phyloP scores from a whole-genome alignment of 371 early-diverging fungal genomes.

The Mucor lusitanicus region DNA sequence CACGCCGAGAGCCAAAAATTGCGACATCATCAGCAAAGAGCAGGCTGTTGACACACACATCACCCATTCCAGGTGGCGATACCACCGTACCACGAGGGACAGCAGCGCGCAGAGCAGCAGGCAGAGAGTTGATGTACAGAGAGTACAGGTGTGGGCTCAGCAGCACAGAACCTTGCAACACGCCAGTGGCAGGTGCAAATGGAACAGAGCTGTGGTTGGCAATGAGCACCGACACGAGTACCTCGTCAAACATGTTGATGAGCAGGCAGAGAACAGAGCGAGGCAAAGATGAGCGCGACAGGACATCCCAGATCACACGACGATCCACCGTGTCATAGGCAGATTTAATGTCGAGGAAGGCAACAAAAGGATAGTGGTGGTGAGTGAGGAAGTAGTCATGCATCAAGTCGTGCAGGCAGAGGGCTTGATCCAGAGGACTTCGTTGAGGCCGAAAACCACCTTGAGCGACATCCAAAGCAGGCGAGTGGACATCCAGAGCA shows the following conservation, averaged over 20 bases:
- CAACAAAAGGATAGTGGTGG: conserved; percentile 4
- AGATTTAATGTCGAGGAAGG: conserved; percentile 32
- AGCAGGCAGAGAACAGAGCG: conserved; percentile 4
- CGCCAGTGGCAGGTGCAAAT: conserved; percentile 20
- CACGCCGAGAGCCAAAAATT: too few species aligned
- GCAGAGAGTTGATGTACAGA: conserved; percentile 30
- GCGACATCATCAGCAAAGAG: too few species aligned
- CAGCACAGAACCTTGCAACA: conserved; percentile 32
- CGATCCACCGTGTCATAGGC: conserved; percentile 37
- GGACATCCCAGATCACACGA: conserved; percentile 12
- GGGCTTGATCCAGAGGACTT: conserved; percentile 37
- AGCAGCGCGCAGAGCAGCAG: conserved; percentile 27
- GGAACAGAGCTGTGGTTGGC: background rate
- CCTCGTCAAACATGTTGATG: conserved; percentile 12
- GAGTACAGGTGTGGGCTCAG: conserved; percentile 24
- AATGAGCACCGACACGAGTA: conserved; percentile 5
- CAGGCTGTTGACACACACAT: too few species aligned
- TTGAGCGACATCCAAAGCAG: conserved; percentile 25
- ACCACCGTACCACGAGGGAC: too few species aligned
- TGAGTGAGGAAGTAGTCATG: background rate
- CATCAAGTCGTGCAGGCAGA: conserved; percentile 25
- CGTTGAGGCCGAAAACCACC: conserved; percentile 37
- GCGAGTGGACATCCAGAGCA: background rate
- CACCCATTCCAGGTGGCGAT: too few species aligned
- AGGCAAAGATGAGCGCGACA: background rate